Evolutionary conservation across 2,329 filamentous ascomycete genomes (phyloP), one percentile per base, ranked within the genome.

Genomic region (Aspergillus aculeatus): DNA sequence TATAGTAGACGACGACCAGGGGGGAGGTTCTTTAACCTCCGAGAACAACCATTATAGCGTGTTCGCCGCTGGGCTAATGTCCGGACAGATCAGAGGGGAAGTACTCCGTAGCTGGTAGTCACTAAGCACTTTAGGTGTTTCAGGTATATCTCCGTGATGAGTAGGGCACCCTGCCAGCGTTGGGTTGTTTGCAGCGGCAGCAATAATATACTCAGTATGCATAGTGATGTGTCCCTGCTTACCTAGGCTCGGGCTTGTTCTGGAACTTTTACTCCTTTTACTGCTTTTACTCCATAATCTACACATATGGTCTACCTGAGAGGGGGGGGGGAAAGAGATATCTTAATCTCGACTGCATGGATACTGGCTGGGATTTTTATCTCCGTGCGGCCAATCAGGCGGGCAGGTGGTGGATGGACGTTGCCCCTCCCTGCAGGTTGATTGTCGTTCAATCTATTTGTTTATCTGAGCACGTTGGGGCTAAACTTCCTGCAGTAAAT

Each of bases 321-420:
- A 9, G 26, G 26, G 26, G 7, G 26, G 26, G 26, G 14, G 5
- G 2, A 35, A 41, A 55, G 21, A 14, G 50, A 32, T 31, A 52
- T 53, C 56, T 58, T 47, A 58, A 58, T 58, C 56, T 54, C 44
- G 47, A 38, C 56, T 52, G 41, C 41, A 55, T 44, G 44, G 47
- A 47, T 47, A 31, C 26, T 19, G 5, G 53, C 53, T 26, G 53
- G 44, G 47, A 55, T 35, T 55, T 55, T 44, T 21, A 48, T 24
- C 41, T 21, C 31, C 11, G 41, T 29, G 38, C 26, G 11, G 19
- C 53, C 53, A 55, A 55, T 55, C 53, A 55, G 19, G 26, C 53
- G 35, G 31, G 24, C 53, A 48, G 38, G n/a, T n/a, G 4, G 38
- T 16, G 32, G 32, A 6, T 12, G 14, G 38, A 7, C 5, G 6